Base-by-base conservation (phyloP, 306 rosid genomes). In the Vicia villosa region DNA sequence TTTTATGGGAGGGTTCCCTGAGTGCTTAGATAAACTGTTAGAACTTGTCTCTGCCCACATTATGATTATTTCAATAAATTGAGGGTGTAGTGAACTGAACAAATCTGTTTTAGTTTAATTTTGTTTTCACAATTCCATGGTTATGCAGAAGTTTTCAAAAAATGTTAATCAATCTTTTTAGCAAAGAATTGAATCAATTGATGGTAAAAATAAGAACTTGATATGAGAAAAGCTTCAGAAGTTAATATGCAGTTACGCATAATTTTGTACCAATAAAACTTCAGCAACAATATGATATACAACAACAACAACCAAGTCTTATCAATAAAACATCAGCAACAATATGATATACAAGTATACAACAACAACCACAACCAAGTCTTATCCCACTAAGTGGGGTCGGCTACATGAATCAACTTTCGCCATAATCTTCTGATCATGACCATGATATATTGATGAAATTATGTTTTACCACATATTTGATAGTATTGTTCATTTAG, bases 71-170 rank as follows among this genome's bases (percentile, higher is more conserved):
- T 77, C n/a, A 30, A 54, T 22, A 43, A 43, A 52, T 52, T 54
- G 60, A 52, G 41, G 47, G 15, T 69, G 59, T 38, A 51, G 66
- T 52, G 68, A 64, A 54, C 57, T 65, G 17, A 42, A 57, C 62
- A 66, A 64, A 65, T 77, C 52, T 68, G 21, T 32, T 37, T 22
- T 45, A 76, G 43, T 56, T 77, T 49, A 45, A 16, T n/a, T 13
- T 45, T 30, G 14, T 42, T 57, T 68, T 58, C 54, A 55, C 68
- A 34, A 20, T 62, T 36, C 55, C 17, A 17, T 17, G 63, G 50
- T 63, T 63, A 55, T 59, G 70, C 9, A 55, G 26, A 69, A 55
- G 36, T 22, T 16, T 19, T 36, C 11, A 24, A 52, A 20, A 62
- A 49, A 15, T 56, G 24, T 62, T 66, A 5, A 59, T 32, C 20